Base-by-base conservation (phyloP, 495 filamentous ascomycete genomes). In the Terfezia boudieri region DNA sequence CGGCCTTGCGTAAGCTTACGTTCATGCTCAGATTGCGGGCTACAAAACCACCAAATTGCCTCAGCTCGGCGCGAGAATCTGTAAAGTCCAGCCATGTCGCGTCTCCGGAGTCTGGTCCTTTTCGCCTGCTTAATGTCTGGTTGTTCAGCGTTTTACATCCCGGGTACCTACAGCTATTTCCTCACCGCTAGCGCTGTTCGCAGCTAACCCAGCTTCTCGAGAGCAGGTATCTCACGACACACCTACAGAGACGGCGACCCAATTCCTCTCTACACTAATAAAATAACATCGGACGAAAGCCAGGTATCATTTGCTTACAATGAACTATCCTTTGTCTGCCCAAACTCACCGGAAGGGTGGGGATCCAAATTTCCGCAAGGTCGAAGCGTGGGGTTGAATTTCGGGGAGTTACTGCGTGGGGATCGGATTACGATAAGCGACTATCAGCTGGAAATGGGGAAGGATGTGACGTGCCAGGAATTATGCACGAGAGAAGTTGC, bases 271-370 rank as follows among this genome's bases (percentile, higher is more conserved):
- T 77, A 87, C n/a, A 85, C 90, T 54, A 95, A 95, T 70, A 94
- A 95, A 67, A 82, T 92, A 61, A 92, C 88, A 69, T 93, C 86
- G 57, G 87, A 93, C 69, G 79, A 85, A 59, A 89, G 86, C 0
- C 83, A 94, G 66, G 71, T 95, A 9, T 86, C 93, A 67, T 95
- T 86, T 76, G 87, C 88, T 59, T 94, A 89, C 71, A 87, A 81
- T 62, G 85, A 93, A 60, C 80, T 93, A 10, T 86, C 88, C 22
- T 94, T 95, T 65, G 84, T 93, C 53, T 93, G 85, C 61, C 86
- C 83, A 9, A 84, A 83, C 0, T 83, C 79, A 16, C 72, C 76
- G 54, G 73, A 72, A 57, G 79, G 81, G 58, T 74, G 74, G 50
- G 81, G 80, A 12, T 79, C 79, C 2, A 78, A 79, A 36, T 77